Evolutionary conservation across 306 rosid species (phyloP).

Genomic region (Lithocarpus polystachyus): DNA sequence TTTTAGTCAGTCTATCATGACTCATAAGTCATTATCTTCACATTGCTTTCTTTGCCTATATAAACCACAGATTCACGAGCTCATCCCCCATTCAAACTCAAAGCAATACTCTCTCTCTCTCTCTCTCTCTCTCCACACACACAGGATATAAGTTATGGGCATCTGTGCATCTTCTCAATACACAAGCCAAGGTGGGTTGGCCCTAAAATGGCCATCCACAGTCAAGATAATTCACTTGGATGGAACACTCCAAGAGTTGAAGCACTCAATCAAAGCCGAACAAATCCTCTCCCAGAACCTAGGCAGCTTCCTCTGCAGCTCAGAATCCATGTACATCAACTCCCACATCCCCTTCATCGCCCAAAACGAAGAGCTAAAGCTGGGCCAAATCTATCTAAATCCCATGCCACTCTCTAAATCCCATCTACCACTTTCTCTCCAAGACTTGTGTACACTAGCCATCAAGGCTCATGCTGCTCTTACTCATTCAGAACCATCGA

Average conservation of each 20-base stretch:
- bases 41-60: background rate
- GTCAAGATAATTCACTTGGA: constrained; percentile 48
- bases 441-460: constrained; percentile 49
- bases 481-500: constrained; percentile 16
- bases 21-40: background rate
- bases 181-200: constrained; percentile 13
- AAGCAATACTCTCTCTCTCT: background rate
- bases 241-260: constrained; percentile 50
- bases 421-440: constrained; percentile 35
- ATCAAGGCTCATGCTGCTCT: constrained; percentile 58
- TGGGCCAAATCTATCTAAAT: constrained; percentile 52
- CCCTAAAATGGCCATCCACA: constrained; percentile 16
- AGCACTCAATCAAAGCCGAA: constrained; percentile 41
- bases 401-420: constrained; percentile 44
- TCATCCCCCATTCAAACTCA: background rate
- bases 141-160: constrained; percentile 38
- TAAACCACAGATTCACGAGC: background rate
- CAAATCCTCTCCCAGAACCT: constrained; percentile 54
- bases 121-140: background rate
- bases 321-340: constrained; percentile 54
- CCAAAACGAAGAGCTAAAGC: constrained; percentile 47
- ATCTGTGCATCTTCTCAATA: constrained; percentile 43
- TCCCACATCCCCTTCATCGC: constrained; percentile 21
- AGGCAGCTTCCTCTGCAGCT: constrained; percentile 44
- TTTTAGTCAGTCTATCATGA: background rate